A percentile compares a stretch with the other conserved stretches of the same genome.
Conservation (phyloP, 1,284 basidiomycete species). For the Athelia psychrophila region DNA sequence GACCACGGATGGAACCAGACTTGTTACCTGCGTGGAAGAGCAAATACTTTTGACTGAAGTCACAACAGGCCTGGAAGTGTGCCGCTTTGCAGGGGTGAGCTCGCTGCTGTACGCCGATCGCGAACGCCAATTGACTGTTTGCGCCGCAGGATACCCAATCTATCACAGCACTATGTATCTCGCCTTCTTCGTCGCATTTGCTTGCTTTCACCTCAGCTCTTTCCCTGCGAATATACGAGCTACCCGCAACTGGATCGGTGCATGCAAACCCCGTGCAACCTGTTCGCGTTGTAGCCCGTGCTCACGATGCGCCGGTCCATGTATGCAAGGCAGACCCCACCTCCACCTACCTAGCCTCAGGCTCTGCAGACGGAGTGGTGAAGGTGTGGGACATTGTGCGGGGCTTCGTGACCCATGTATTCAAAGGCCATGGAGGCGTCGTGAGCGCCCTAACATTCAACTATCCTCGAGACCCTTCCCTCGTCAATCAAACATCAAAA, state of each 20-base stretch:
- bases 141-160: constrained; percentile 65
- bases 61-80: constrained; percentile 70
- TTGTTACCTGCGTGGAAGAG: constrained; percentile 87
- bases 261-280: constrained; percentile 54
- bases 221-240: constrained; percentile 65
- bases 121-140: constrained; percentile 7
- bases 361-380: constrained; percentile 92
- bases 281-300: constrained; percentile 72
- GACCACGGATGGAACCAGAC: constrained; percentile 73
- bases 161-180: constrained; percentile 62
- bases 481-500: constrained; percentile 42
- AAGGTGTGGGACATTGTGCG: constrained; percentile 94
- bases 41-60: constrained; percentile 85
- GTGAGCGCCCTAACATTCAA: constrained; percentile 88
- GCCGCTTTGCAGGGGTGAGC: constrained; percentile 80
- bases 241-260: constrained; percentile 45
- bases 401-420: constrained; percentile 92
- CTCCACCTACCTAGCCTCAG: constrained; percentile 89
- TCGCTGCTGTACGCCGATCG: constrained; percentile 5
- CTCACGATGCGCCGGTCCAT: constrained; percentile 93
- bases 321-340: constrained; percentile 86
- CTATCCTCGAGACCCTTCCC: constrained; percentile 57
- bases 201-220: constrained; percentile 68
- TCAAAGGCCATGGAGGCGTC: constrained; percentile 96
- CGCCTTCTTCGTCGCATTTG: constrained; percentile 61